phyloP scores from a whole-genome alignment of 257 asterid genomes.

The Cinchona pubescens region DNA sequence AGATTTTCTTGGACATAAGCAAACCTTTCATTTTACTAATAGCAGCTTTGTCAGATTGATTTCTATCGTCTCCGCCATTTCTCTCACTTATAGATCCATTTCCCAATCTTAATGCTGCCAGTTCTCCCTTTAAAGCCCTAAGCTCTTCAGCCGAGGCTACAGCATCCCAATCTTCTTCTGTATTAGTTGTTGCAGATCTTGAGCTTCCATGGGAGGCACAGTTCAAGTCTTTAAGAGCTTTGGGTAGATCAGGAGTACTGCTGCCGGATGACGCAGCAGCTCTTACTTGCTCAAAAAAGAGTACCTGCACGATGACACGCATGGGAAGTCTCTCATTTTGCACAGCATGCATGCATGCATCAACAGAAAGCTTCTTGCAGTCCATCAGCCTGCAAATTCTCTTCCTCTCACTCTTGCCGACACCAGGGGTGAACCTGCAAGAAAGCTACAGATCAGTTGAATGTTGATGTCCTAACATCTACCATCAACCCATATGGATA shows the following conservation, averaged over 20 bases:
- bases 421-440: constrained; percentile 79
- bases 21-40: constrained; percentile 60
- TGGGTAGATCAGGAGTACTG: constrained; percentile 93
- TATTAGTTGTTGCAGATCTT: constrained; percentile 59
- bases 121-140: constrained; percentile 73
- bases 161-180: constrained; percentile 97
- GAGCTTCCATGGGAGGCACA: constrained; percentile 70
- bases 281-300: constrained; percentile 90
- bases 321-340: constrained; percentile 90
- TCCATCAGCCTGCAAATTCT: constrained; percentile 72
- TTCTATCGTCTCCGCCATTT: constrained; percentile 36
- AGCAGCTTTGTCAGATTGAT: constrained; percentile 53
- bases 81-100: constrained; percentile 44
- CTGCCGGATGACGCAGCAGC: constrained; percentile 93
- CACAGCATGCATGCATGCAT: constrained; percentile 91
- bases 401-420: constrained; percentile 86
- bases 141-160: constrained; percentile 89
- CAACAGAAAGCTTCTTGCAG: constrained; percentile 91
- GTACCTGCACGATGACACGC: constrained; percentile 86
- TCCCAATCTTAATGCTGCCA: constrained; percentile 69
- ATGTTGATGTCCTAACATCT: neutral
- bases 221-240: constrained; percentile 73
- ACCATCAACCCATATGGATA: neutral
- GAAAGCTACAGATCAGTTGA: constrained; percentile 6
- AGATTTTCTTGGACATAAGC: constrained; percentile 65